Conservation (phyloP, 2,329 filamentous ascomycete genomes). For the Aspergillaceae sp. region DNA sequence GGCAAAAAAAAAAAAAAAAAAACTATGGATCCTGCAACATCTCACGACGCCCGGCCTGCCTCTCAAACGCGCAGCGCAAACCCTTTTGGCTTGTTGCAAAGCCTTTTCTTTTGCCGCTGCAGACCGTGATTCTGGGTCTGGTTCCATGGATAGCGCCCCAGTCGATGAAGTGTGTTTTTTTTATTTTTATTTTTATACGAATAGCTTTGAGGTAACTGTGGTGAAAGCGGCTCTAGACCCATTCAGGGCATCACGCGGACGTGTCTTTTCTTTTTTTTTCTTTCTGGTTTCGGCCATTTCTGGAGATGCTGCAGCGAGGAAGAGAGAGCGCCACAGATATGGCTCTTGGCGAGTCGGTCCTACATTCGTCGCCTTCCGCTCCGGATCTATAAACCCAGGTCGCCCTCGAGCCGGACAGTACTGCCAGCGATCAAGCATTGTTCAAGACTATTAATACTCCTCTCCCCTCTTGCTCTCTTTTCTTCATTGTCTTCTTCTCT, state of each 20-base stretch:
- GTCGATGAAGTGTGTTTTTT: slow-evolving; percentile 9
- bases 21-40: background rate
- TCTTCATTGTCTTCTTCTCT: background rate
- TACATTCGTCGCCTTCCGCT: slow-evolving; percentile 3
- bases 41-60: background rate
- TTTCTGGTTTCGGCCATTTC: slow-evolving; percentile 1
- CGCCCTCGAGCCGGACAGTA: slow-evolving; percentile 1
- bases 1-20: slow-evolving; percentile 8
- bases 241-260: slow-evolving; percentile 18
- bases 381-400: slow-evolving; percentile 15
- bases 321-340: too few relatives aligned
- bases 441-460: background rate
- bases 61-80: slow-evolving; percentile 2
- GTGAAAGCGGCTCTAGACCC: slow-evolving; percentile 18
- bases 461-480: background rate
- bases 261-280: slow-evolving; percentile 10
- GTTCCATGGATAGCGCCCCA: slow-evolving; percentile 17
- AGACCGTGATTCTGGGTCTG: slow-evolving; percentile 1
- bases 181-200: slow-evolving; percentile 8
- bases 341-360: slow-evolving; percentile 9
- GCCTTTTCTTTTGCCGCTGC: background rate
- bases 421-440: background rate
- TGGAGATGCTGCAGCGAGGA: background rate
- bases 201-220: slow-evolving; percentile 10
- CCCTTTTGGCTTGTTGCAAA: background rate